Evolutionary conservation across 768 basidiomycete species (phyloP).

Genomic region (Brasilioporus rufonigricans): DNA sequence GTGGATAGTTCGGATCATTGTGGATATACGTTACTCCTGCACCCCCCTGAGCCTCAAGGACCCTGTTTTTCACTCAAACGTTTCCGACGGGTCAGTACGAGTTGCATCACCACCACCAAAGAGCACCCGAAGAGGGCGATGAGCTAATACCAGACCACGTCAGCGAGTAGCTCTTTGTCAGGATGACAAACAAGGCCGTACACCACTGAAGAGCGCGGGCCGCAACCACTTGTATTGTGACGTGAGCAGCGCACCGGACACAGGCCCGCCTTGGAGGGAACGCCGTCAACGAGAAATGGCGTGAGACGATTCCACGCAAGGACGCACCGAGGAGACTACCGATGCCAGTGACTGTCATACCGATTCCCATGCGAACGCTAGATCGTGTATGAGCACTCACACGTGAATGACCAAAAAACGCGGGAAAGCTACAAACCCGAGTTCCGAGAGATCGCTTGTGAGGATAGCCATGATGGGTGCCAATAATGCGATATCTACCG

Average conservation of each 20-base stretch:
- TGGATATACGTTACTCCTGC: background rate
- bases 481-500: slow-evolving; percentile 37
- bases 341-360: background rate
- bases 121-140: slow-evolving; percentile 3
- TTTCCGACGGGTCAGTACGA: slow-evolving; percentile 1
- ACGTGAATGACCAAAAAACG: background rate
- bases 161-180: background rate
- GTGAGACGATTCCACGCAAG: background rate
- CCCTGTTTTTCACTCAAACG: background rate
- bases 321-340: background rate
- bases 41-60: background rate
- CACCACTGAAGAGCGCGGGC: background rate
- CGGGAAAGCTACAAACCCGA: slow-evolving; percentile 37
- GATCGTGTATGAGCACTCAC: background rate
- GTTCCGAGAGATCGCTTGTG: slow-evolving; percentile 45
- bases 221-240: background rate
- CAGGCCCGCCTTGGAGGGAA: background rate
- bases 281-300: background rate
- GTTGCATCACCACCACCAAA: slow-evolving; percentile 8
- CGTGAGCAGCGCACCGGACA: background rate
- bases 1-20: too few species aligned
- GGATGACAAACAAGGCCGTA: background rate
- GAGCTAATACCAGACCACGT: slow-evolving; percentile 5
- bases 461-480: slow-evolving; percentile 44
- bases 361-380: slow-evolving; percentile 1